Percentiles rank a stretch among this genome's conserved stretches.
Evolutionary conservation across 176 grass and related monocot genomes (phyloP).

Genomic region (Ampelocalamus luodianensis): DNA sequence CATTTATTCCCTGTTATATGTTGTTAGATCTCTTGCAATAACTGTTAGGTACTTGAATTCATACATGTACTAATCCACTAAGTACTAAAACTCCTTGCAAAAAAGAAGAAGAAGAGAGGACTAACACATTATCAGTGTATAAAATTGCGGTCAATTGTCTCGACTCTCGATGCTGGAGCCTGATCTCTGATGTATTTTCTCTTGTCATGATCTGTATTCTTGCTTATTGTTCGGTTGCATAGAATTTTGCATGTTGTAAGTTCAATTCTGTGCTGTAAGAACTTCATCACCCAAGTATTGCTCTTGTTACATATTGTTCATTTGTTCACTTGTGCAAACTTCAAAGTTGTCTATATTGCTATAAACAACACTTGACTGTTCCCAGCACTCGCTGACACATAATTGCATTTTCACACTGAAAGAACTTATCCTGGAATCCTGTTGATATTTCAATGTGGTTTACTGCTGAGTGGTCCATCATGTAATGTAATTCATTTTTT

Average conservation of each 20-base stretch:
- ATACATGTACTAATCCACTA: not conserved
- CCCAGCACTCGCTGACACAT: not conserved
- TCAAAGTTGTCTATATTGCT: not conserved
- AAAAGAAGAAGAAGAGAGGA: not conserved
- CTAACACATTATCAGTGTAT: not conserved
- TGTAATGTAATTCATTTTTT: not conserved
- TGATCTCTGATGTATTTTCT: not conserved
- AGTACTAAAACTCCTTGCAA: not conserved
- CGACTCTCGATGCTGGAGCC: not conserved
- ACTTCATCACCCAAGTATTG: not conserved
- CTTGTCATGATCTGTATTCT: not conserved
- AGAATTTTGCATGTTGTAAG: not conserved
- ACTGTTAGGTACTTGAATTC: not conserved
- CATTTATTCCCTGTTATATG: not conserved
- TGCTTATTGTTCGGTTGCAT: not conserved
- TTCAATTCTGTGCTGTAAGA: constrained; percentile 17
- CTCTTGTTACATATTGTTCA: not conserved
- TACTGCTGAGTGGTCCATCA: not conserved
- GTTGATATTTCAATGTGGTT: not conserved
- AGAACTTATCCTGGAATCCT: not conserved
- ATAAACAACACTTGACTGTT: not conserved
- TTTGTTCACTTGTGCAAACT: not conserved
- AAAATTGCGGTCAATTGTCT: not conserved
- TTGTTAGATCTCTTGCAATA: not conserved
- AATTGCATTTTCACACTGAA: not conserved